phyloP scores from a whole-genome alignment of 2,329 filamentous ascomycete species.

The Xylaria sp. region DNA sequence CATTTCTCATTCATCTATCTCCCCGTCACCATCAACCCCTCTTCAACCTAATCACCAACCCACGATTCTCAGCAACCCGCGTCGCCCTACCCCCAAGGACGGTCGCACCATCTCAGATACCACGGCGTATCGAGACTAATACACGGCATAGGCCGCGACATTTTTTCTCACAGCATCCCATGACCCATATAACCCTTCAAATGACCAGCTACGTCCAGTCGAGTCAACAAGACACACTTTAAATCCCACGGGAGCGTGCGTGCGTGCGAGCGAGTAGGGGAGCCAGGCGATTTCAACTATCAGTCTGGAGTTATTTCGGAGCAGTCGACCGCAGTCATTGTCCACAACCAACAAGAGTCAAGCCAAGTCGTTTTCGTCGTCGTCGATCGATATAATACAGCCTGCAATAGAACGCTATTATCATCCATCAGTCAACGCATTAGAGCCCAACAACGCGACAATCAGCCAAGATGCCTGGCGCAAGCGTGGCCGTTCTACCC shows the following conservation, averaged over 20 bases:
- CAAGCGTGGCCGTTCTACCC: slow-evolving; percentile 69
- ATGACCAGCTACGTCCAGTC: slow-evolving; percentile 56
- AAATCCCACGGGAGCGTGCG: slow-evolving; percentile 70
- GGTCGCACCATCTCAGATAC: slow-evolving; percentile 41
- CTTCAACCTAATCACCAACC: slow-evolving; percentile 32
- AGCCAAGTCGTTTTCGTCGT: slow-evolving; percentile 22
- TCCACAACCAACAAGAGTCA: slow-evolving; percentile 23
- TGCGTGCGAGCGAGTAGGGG: slow-evolving; percentile 65
- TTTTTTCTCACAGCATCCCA: slow-evolving; percentile 52
- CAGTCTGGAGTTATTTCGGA: slow-evolving; percentile 50
- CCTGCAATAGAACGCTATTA: slow-evolving; percentile 10
- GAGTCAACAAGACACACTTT: slow-evolving; percentile 70
- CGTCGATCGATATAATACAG: slow-evolving; percentile 31
- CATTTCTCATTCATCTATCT: slow-evolving; percentile 34
- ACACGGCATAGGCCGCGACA: slow-evolving; percentile 45
- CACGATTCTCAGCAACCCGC: slow-evolving; percentile 33
- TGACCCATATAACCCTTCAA: slow-evolving; percentile 61
- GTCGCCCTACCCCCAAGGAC: slow-evolving; percentile 39
- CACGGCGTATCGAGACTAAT: slow-evolving; percentile 38
- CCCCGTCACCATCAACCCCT: slow-evolving; percentile 39
- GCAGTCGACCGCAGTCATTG: slow-evolving; percentile 36
- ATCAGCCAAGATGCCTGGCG: slow-evolving; percentile 68
- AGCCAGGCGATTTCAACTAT: slow-evolving; percentile 65
- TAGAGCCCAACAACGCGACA: slow-evolving; percentile 36
- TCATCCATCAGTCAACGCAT: slow-evolving; percentile 23